Conservation (phyloP, 169 alveolate genomes). For the Theileria annulata region DNA sequence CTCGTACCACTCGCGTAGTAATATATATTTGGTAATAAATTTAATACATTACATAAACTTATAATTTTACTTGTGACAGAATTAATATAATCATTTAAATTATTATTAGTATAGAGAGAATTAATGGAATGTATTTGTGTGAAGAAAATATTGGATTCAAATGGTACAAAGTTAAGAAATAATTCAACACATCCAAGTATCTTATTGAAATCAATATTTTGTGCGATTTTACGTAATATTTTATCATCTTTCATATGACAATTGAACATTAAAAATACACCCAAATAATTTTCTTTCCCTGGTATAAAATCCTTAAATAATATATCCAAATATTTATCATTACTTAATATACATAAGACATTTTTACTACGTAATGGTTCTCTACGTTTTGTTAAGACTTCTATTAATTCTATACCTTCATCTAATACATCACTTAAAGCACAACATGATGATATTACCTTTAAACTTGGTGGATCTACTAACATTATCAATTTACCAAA, state of each 20-base stretch:
- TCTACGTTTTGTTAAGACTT: conserved; percentile 68
- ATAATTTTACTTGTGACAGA: conserved; percentile 24
- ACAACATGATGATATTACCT: conserved; percentile 80
- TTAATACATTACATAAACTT: conserved; percentile 31
- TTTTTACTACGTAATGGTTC: conserved; percentile 72
- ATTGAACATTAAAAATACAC: conserved; percentile 69
- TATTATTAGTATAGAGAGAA: not conserved
- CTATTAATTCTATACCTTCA: conserved; percentile 81
- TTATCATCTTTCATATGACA: conserved; percentile 59
- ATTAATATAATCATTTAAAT: not conserved
- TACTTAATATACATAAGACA: conserved; percentile 73
- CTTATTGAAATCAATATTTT: conserved; percentile 46
- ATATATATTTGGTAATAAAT: conserved; percentile 29
- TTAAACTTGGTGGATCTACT: conserved; percentile 73
- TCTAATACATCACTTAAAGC: conserved; percentile 76
- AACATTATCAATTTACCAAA: conserved; percentile 71
- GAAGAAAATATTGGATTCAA: conserved; percentile 45
- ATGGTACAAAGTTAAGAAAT: conserved; percentile 77
- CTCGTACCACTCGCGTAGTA: too few relatives aligned
- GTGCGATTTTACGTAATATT: conserved; percentile 64
- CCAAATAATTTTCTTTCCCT: conserved; percentile 56
- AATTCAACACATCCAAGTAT: conserved; percentile 72
- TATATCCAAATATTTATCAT: conserved; percentile 35
- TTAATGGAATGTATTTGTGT: not conserved
- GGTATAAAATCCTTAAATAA: conserved; percentile 65